A percentile compares a stretch with the other conserved stretches of the same genome.
These are phyloP conservation scores for Telfairia occidentalis DNA, from an alignment of 331 rosid genomes.

Conservation along the genomic window DNA sequence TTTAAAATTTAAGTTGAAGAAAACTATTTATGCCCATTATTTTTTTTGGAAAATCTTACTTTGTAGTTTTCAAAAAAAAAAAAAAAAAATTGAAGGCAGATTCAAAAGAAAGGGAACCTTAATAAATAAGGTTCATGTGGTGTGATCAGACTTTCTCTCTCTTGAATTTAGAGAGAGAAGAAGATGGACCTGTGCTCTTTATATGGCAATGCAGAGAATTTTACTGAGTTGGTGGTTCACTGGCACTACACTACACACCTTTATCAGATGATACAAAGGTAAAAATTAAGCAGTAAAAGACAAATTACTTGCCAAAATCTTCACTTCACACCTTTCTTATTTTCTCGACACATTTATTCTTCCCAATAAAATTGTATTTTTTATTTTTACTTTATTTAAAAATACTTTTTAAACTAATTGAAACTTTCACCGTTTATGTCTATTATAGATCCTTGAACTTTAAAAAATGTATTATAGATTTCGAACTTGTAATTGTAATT, in stretches of 20 bases:
- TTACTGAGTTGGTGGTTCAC: background rate
- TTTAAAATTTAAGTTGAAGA: background rate
- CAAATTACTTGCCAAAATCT: background rate
- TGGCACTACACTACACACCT: background rate
- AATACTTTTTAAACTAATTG: no score
- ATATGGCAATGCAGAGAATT: conserved; percentile 3
- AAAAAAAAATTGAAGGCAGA: no score
- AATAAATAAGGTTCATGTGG: background rate
- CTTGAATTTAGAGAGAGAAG: background rate
- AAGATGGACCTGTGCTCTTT: background rate
- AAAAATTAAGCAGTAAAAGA: background rate
- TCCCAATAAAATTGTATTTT: background rate
- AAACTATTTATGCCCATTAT: no score
- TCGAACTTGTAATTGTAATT: no score
- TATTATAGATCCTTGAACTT: no score
- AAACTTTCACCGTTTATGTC: no score
- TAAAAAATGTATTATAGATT: no score
- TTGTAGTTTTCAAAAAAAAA: no score
- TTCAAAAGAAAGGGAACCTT: background rate
- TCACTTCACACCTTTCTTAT: background rate
- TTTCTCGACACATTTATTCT: background rate
- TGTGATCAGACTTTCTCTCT: background rate
- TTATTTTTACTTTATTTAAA: no score
- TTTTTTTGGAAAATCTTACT: no score
- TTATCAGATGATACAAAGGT: background rate